phyloP scores from a whole-genome alignment of 495 filamentous ascomycete species.

The Bacidia gigantensis region DNA sequence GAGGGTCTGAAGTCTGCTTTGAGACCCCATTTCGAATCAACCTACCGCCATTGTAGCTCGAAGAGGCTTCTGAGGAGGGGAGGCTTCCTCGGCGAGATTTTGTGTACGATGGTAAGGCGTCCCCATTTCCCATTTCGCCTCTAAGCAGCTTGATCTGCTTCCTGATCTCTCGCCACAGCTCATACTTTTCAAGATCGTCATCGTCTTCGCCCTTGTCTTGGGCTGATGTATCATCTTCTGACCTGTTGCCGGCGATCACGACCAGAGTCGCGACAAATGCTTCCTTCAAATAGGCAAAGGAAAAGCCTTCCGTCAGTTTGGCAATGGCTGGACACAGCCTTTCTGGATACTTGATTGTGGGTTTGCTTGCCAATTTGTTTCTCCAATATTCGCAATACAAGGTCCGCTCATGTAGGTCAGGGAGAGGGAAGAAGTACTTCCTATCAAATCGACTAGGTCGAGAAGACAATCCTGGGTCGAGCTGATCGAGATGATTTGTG shows the following conservation, averaged over 20 bases:
- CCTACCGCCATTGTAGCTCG: not conserved
- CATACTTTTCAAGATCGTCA: conserved; percentile 19
- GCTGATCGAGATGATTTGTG: conserved; percentile 45
- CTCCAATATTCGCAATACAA: conserved; percentile 47
- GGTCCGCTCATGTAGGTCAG: conserved; percentile 36
- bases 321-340: conserved; percentile 41
- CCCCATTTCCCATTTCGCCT: conserved; percentile 15
- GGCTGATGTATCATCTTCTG: conserved; percentile 2
- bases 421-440: conserved; percentile 50
- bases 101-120: not conserved
- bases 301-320: conserved; percentile 43
- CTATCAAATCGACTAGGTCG: conserved; percentile 52
- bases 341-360: conserved; percentile 40
- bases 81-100: no score
- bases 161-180: conserved; percentile 24
- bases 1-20: no score
- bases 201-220: conserved; percentile 7
- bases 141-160: conserved; percentile 20
- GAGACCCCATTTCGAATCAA: no score
- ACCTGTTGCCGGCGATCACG: conserved; percentile 28
- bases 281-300: conserved; percentile 55
- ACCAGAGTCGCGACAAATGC: conserved; percentile 47
- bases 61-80: not conserved
- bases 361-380: conserved; percentile 39
- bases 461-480: conserved; percentile 50